A percentile compares a stretch with the other conserved stretches of the same genome.
phyloP scores from a whole-genome alignment of 176 grass and related monocot species.

The Musa beccarii region DNA sequence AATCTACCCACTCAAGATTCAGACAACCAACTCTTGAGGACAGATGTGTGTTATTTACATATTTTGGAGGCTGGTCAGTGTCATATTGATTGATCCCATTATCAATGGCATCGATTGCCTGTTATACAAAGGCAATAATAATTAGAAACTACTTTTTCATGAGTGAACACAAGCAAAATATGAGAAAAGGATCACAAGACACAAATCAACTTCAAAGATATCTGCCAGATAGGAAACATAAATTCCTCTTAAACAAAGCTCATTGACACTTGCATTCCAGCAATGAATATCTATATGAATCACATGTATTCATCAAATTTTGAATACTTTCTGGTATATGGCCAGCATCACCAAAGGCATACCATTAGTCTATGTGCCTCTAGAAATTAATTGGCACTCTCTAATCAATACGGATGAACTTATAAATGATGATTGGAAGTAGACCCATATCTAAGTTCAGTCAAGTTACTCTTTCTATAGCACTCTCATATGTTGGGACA shows the following conservation, averaged over 20 bases:
- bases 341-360: too few relatives aligned
- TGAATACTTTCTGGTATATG: too few relatives aligned
- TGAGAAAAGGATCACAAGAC: background rate
- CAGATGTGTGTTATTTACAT: conserved; percentile 83
- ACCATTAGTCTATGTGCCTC: too few relatives aligned
- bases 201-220: background rate
- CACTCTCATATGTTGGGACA: too few relatives aligned
- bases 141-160: background rate
- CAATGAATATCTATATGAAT: background rate
- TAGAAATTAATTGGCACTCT: too few relatives aligned
- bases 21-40: conserved; percentile 69
- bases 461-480: too few relatives aligned
- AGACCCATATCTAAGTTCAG: too few relatives aligned
- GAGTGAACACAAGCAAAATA: background rate
- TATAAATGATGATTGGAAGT: too few relatives aligned
- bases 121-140: conserved; percentile 2
- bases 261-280: background rate
- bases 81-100: conserved; percentile 98
- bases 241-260: background rate
- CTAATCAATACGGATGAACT: too few relatives aligned
- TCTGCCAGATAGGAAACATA: background rate
- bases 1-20: conserved; percentile 82
- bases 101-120: conserved; percentile 94
- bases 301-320: background rate
- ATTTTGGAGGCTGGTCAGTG: conserved; percentile 80